Base-by-base conservation (phyloP, 768 basidiomycete genomes). In the Boletus eberwhitei region DNA sequence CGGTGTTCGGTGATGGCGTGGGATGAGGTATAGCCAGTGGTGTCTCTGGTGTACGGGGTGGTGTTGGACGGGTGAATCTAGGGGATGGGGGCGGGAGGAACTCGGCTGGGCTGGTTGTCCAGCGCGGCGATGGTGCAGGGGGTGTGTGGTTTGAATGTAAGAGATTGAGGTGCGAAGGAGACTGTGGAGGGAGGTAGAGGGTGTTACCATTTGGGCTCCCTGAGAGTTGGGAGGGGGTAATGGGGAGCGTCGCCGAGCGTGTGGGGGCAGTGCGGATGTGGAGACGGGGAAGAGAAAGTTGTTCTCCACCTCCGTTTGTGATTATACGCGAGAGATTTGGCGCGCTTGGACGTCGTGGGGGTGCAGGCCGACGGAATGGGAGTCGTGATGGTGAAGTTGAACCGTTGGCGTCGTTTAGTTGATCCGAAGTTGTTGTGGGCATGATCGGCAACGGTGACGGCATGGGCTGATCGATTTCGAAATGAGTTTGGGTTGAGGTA, bases 331-430 rank as follows among this genome's bases (percentile, higher is more conserved):
- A 77, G 31, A 89, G 76, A 53, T 81, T 81, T 4, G 87, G 84
- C 3, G 75, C 80, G 54, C 85, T 88, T 13, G 86, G 85, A 42
- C 83, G 78, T 22, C 81, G 74, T 32, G 77, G 77, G 4, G 79
- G 81, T 13, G 80, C 77, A 8, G 78, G 76, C 3, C 79, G 65
- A 24, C 60, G 68, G 74, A 87, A 86, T 8, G 72, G 68, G 39
- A 83, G 70, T 32, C 83, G 81, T 4, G 86, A 87, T 2, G 88
- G 86, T 0, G 86, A 84, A 4, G 86, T 84, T 0, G 87, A 88
- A 8, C 83, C 82, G 17, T 80, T 73, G 2, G 76, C 64, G 57
- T 85, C 81, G 19, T 68, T 61, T 46, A 65, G 55, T 22, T 54
- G 61, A 55, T 75, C 70, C 21, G 76, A 69, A 14, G 77, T 74